These are phyloP conservation scores for Fraxinus platypoda DNA, from an alignment of 305 asterid genomes.

Conservation along the genomic window DNA sequence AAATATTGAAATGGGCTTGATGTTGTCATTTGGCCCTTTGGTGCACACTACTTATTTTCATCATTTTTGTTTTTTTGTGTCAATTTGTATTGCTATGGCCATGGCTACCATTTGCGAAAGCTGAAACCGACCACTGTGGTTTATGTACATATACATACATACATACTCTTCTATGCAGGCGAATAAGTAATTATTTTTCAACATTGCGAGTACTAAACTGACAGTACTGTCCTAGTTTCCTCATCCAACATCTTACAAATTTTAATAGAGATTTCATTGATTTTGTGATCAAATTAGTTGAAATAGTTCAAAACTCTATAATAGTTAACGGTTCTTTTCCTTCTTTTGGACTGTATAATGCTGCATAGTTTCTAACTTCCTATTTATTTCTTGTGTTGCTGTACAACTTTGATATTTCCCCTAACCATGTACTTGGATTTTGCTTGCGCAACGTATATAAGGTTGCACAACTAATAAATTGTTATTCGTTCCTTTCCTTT, in stretches of 20 bases:
- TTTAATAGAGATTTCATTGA: not conserved
- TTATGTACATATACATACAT: not conserved
- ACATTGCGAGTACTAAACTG: not conserved
- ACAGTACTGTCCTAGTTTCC: not conserved
- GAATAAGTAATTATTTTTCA: not conserved
- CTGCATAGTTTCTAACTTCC: not conserved
- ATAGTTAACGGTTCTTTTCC: slow-evolving; percentile 9
- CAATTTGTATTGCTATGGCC: not conserved
- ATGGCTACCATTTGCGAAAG: not conserved
- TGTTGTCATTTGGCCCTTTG: not conserved
- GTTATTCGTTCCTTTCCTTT: slow-evolving; percentile 11
- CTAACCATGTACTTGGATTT: slow-evolving; percentile 12
- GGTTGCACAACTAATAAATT: not conserved
- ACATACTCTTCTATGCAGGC: not conserved
- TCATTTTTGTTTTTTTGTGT: not conserved
- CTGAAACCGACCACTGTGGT: not conserved
- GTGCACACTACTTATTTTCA: not conserved
- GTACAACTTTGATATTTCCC: not conserved
- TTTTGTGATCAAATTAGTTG: not conserved
- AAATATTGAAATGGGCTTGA: not conserved
- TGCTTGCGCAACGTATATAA: slow-evolving; percentile 11
- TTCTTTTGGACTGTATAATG: not conserved
- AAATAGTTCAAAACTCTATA: not conserved
- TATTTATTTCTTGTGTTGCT: not conserved
- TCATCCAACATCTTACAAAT: not conserved